These are phyloP conservation scores for Allium fistulosum DNA, from an alignment of 106 monocot genomes.

Conservation along the genomic window DNA sequence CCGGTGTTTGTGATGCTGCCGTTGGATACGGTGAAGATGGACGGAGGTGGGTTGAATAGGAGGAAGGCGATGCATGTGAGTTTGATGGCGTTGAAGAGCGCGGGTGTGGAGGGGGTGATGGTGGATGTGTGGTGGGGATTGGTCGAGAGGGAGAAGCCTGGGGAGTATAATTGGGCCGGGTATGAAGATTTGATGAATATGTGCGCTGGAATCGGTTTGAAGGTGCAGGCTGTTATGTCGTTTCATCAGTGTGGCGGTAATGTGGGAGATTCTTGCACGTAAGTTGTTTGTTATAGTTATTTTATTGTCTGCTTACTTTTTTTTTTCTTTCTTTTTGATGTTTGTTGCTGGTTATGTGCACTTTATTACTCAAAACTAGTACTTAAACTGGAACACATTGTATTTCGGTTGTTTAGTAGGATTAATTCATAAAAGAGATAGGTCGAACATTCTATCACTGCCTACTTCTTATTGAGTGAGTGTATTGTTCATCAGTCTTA, in stretches of 20 bases:
- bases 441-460: no score
- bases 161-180: constrained; percentile 63
- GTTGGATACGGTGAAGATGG: constrained; percentile 56
- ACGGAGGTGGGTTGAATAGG: constrained; percentile 38
- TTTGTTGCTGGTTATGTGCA: background rate
- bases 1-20: constrained; percentile 96
- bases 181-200: constrained; percentile 70
- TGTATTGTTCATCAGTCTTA: no score
- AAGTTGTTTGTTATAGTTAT: background rate
- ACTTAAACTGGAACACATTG: no score
- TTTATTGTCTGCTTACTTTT: background rate
- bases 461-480: no score
- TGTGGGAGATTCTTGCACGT: constrained; percentile 88
- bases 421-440: no score
- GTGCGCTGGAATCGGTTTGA: constrained; percentile 47
- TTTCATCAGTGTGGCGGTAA: constrained; percentile 97
- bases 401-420: no score
- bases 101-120: constrained; percentile 90
- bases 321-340: background rate
- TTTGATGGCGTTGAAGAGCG: constrained; percentile 65
- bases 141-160: constrained; percentile 63
- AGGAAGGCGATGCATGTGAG: constrained; percentile 68
- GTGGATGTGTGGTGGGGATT: constrained; percentile 99
- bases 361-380: no score
- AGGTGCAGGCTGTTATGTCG: constrained; percentile 97